phyloP scores from a whole-genome alignment of 345 rosid species.

The Melaleuca alternifolia region DNA sequence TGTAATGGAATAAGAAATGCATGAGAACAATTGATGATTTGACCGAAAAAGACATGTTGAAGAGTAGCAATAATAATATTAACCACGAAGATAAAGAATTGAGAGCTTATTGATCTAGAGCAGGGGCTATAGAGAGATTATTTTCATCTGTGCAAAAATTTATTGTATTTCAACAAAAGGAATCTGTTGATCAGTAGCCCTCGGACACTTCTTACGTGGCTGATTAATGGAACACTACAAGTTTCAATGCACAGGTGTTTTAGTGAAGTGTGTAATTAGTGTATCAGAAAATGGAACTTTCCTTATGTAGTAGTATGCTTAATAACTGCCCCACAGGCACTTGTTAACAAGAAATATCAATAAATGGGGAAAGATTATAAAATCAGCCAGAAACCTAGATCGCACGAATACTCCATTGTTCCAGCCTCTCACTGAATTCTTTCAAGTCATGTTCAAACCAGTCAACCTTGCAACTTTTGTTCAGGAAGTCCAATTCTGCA shows the following conservation, averaged over 20 bases:
- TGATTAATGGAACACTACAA: neutral
- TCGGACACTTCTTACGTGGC: neutral
- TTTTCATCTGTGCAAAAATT: neutral
- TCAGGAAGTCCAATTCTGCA: neutral
- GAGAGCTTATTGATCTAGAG: neutral
- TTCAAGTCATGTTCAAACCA: neutral
- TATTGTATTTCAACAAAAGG: neutral
- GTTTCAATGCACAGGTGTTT: neutral
- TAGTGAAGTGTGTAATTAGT: neutral
- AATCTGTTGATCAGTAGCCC: neutral
- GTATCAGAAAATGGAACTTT: neutral
- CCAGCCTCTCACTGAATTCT: neutral
- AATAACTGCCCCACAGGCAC: neutral
- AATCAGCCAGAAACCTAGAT: neutral
- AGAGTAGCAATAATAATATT: neutral
- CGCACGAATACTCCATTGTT: neutral
- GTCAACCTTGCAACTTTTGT: neutral
- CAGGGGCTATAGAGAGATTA: neutral
- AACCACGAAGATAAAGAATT: neutral
- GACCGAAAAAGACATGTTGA: neutral
- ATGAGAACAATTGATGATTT: neutral
- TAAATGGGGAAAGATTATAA: neutral
- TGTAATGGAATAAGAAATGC: constrained; percentile 4
- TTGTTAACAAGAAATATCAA: neutral
- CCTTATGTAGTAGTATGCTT: neutral